Conservation (phyloP, 768 basidiomycete genomes). For the Auriscalpium orientale region DNA sequence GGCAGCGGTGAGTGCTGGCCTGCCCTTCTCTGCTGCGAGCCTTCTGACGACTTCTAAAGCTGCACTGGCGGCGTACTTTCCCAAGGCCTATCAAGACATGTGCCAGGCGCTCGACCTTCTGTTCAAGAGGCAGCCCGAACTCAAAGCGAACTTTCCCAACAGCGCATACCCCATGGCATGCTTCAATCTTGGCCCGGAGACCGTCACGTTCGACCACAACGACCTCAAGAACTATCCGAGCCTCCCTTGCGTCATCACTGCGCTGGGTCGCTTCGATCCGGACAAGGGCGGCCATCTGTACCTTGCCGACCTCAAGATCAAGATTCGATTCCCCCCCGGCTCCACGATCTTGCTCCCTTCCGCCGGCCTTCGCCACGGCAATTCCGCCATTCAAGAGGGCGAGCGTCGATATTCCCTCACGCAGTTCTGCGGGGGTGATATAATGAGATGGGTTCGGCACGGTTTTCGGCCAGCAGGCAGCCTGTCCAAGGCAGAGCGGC, state of each 20-base stretch:
- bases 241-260: constrained; percentile 12
- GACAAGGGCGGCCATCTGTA: constrained; percentile 11
- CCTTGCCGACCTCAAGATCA: constrained; percentile 10
- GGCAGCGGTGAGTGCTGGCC: neutral
- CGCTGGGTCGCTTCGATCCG: constrained; percentile 13
- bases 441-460: neutral
- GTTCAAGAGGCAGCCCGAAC: neutral
- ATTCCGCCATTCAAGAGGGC: constrained; percentile 9
- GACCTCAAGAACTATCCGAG: constrained; percentile 6
- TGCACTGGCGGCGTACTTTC: neutral
- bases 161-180: constrained; percentile 9
- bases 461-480: neutral
- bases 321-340: constrained; percentile 17
- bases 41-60: neutral
- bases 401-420: constrained; percentile 3
- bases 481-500: neutral
- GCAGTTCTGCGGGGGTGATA: constrained; percentile 1
- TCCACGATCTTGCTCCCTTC: constrained; percentile 15
- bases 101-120: neutral
- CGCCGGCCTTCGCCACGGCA: constrained; percentile 13
- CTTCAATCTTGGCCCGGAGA: constrained; percentile 13
- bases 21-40: neutral
- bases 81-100: neutral
- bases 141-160: constrained; percentile 2
- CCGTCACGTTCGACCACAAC: constrained; percentile 2